A percentile compares a stretch with the other conserved stretches of the same genome.
phyloP scores from a whole-genome alignment of 1,284 basidiomycete species.

The Trichosporon faecale region DNA sequence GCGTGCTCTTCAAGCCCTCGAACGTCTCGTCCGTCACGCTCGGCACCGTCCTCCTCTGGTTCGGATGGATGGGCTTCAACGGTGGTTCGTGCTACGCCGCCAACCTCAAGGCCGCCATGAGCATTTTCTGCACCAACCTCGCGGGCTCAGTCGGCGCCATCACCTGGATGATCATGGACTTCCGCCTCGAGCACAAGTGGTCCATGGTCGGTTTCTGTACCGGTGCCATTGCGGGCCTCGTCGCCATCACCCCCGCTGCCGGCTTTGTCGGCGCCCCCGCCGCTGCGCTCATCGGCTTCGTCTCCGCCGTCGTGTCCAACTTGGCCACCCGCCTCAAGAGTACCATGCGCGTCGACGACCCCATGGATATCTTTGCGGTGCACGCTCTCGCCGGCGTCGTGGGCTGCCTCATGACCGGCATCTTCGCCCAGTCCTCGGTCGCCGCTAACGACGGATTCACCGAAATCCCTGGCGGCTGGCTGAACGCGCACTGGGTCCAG shows the following conservation, averaged over 20 bases:
- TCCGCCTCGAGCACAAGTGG: constrained; percentile 70
- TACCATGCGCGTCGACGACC: constrained; percentile 50
- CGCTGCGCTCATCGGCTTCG: constrained; percentile 67
- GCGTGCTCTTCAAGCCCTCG: constrained; percentile 85
- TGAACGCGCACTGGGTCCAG: constrained; percentile 68
- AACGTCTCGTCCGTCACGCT: constrained; percentile 77
- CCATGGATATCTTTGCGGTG: constrained; percentile 75
- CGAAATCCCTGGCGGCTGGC: constrained; percentile 65
- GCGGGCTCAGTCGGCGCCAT: constrained; percentile 60
- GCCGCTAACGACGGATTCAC: constrained; percentile 64
- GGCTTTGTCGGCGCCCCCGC: constrained; percentile 55
- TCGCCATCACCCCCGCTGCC: constrained; percentile 70
- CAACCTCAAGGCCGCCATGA: constrained; percentile 80
- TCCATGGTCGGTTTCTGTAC: constrained; percentile 84
- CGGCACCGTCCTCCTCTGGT: constrained; percentile 86
- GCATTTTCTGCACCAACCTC: constrained; percentile 80
- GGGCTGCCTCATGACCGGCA: constrained; percentile 63
- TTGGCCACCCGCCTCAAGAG: constrained; percentile 76
- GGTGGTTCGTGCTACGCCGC: constrained; percentile 79
- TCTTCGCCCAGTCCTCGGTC: constrained; percentile 74
- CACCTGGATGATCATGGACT: constrained; percentile 87
- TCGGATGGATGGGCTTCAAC: constrained; percentile 66
- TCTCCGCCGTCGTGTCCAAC: constrained; percentile 75
- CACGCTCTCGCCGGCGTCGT: constrained; percentile 87
- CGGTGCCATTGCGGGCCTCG: constrained; percentile 64